Percentiles rank a stretch among this genome's conserved stretches.
These are phyloP conservation scores for Colletotrichum plurivorum DNA, from an alignment of 2,329 filamentous ascomycete genomes.

Conservation along the genomic window DNA sequence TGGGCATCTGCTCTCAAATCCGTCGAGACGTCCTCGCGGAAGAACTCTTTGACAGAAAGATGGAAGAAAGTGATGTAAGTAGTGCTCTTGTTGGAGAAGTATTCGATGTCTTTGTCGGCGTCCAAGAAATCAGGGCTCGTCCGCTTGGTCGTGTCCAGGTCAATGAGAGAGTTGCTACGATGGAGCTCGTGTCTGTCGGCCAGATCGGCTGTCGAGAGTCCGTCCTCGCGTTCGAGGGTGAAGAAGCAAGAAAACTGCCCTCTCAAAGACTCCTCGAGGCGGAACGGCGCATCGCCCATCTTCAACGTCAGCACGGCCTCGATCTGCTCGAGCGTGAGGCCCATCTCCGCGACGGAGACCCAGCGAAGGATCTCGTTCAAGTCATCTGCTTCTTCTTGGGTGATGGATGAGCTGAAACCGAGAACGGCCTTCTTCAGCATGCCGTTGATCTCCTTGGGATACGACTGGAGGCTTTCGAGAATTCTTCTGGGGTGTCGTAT, in stretches of 20 bases:
- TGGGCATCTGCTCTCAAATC: conserved; percentile 36
- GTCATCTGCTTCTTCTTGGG: conserved; percentile 55
- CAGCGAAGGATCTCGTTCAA: conserved; percentile 63
- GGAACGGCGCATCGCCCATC: conserved; percentile 57
- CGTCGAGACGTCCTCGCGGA: conserved; percentile 50
- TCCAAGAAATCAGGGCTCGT: conserved; percentile 50
- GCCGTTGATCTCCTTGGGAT: conserved; percentile 60
- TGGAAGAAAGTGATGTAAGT: conserved; percentile 58
- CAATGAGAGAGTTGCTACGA: conserved; percentile 35
- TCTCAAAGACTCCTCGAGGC: conserved; percentile 58
- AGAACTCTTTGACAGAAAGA: conserved; percentile 56
- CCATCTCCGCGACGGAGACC: conserved; percentile 60
- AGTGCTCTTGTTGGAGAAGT: conserved; percentile 57
- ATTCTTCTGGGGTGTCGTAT: conserved; percentile 61
- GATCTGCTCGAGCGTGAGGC: conserved; percentile 59
- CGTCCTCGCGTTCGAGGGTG: conserved; percentile 59
- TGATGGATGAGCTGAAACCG: conserved; percentile 56
- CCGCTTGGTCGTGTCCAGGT: conserved; percentile 14
- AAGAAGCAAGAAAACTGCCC: conserved; percentile 64
- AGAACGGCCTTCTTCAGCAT: conserved; percentile 58
- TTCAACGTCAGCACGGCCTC: conserved; percentile 59
- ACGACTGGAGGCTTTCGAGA: conserved; percentile 58
- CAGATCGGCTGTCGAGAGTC: conserved; percentile 57
- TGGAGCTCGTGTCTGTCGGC: conserved; percentile 54
- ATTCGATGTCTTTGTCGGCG: conserved; percentile 53